Base-by-base conservation (phyloP, 1,139 yeast genomes). In the Candida sp. region DNA sequence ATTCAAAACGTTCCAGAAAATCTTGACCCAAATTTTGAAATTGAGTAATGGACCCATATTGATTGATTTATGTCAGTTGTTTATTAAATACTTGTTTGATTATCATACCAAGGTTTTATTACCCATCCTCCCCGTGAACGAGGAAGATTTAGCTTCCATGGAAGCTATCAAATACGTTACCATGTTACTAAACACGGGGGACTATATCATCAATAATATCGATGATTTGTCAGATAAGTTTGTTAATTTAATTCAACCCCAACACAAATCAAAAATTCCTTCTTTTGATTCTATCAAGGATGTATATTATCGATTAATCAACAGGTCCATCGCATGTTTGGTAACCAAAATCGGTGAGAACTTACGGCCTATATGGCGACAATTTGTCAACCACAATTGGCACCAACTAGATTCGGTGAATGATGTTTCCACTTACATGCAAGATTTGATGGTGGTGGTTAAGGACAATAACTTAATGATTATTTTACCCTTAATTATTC, bases 331-430 rank as follows among this genome's bases (percentile, higher is more conserved):
- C 21, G 75, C 75, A 25, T 63, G 76, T 19, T 63, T 90, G 33
- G 73, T 87, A 19, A 64, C 67, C 21, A 82, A 86, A 52, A 75
- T 88, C 27, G 78, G 81, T 15, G 60, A 68, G 19, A 91, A 87
- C 48, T 66, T 84, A 42, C 83, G 80, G 33, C 77, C 81, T 46
- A 77, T 86, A 6, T 90, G 97, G 96, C 75, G 95, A 49, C 97
- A 89, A 56, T 85, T 93, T 75, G 75, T 78, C 27, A 90, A 89
- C 57, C 75, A 80, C 30, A 86, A 87, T 58, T 90, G 97, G 97
- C 68, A 73, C 22, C 73, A 74, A 39, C 66, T 83, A 49, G 79
- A 75, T 33, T 72, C 75, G 21, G 87, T 84, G 3, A 82, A 80
- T 27, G 93, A 84, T 49, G 82, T 84, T 46, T 86, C 95, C 39